Percentiles rank a stretch among this genome's conserved stretches.
Conservation (phyloP, 1,284 basidiomycete genomes). For the Malassezia dermatis region DNA sequence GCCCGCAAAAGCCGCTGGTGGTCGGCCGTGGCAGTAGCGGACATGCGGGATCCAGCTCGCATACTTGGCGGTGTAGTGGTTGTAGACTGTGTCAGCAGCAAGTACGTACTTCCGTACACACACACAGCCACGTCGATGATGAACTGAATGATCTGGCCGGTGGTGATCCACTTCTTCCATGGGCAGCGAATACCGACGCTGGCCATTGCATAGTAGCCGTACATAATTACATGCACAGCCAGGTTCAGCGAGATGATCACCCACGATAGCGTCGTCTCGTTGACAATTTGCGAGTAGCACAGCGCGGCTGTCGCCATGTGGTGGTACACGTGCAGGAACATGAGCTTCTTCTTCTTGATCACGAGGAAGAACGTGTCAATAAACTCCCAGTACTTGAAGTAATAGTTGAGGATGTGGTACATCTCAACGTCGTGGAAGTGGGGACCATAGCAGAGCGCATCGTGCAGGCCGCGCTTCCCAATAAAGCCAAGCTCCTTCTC, state of each 20-base stretch:
- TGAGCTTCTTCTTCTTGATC: slow-evolving; percentile 90
- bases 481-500: slow-evolving; percentile 54
- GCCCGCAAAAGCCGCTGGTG: slow-evolving; percentile 77
- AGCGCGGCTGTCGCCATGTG: slow-evolving; percentile 94
- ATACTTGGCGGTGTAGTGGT: slow-evolving; percentile 49
- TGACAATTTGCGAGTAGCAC: slow-evolving; percentile 87
- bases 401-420: slow-evolving; percentile 88
- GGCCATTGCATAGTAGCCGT: slow-evolving; percentile 43
- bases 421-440: slow-evolving; percentile 4
- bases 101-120: slow-evolving; percentile 5
- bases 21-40: slow-evolving; percentile 76
- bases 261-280: slow-evolving; percentile 68
- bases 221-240: slow-evolving; percentile 94
- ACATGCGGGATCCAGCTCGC: slow-evolving; percentile 57
- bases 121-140: slow-evolving; percentile 15
- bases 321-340: slow-evolving; percentile 93
- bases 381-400: slow-evolving; percentile 56
- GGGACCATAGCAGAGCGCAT: slow-evolving; percentile 60
- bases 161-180: slow-evolving; percentile 93
- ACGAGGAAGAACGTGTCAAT: slow-evolving; percentile 92
- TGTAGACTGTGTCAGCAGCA: slow-evolving; percentile 11
- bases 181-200: slow-evolving; percentile 35
- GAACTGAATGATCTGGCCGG: slow-evolving; percentile 68
- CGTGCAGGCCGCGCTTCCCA: slow-evolving; percentile 37
- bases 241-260: slow-evolving; percentile 87